phyloP scores from a whole-genome alignment of 129 eudicot genomes.

The Kitagawia praeruptora region DNA sequence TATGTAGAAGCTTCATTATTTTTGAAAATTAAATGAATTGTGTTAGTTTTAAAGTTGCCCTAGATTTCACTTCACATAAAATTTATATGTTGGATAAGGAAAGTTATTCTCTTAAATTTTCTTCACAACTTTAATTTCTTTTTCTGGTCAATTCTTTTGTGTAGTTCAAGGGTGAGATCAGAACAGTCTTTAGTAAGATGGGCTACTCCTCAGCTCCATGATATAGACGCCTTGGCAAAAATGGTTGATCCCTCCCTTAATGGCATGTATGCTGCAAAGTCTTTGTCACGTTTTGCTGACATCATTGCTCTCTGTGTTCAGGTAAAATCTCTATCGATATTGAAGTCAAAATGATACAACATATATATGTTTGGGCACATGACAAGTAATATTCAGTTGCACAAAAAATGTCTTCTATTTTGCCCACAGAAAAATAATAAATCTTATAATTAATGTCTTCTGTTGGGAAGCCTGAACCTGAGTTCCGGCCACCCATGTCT shows the following conservation, averaged over 20 bases:
- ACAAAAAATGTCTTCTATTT: background rate
- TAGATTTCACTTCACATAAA: background rate
- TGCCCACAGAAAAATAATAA: background rate
- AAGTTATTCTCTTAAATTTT: background rate
- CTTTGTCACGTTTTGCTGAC: slow-evolving; percentile 92
- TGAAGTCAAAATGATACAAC: background rate
- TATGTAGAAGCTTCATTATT: background rate
- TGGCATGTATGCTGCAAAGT: slow-evolving; percentile 85
- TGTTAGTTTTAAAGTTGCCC: background rate
- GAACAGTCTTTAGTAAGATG: slow-evolving; percentile 94
- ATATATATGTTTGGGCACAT: background rate
- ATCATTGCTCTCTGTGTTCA: slow-evolving; percentile 95
- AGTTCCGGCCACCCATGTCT: slow-evolving; percentile 97
- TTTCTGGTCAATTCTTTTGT: background rate
- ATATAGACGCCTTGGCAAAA: slow-evolving; percentile 79
- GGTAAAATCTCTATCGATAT: slow-evolving; percentile 28
- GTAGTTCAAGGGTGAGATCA: slow-evolving; percentile 67
- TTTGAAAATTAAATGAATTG: background rate
- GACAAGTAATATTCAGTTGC: background rate
- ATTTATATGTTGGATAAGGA: background rate
- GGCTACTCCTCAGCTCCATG: slow-evolving; percentile 99
- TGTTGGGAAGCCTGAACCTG: slow-evolving; percentile 48
- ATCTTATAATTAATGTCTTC: background rate
- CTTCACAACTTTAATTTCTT: background rate
- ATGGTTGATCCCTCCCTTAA: slow-evolving; percentile 93